Base-by-base conservation (phyloP, 23 red algal species). In the Pyropia yezoensis region DNA sequence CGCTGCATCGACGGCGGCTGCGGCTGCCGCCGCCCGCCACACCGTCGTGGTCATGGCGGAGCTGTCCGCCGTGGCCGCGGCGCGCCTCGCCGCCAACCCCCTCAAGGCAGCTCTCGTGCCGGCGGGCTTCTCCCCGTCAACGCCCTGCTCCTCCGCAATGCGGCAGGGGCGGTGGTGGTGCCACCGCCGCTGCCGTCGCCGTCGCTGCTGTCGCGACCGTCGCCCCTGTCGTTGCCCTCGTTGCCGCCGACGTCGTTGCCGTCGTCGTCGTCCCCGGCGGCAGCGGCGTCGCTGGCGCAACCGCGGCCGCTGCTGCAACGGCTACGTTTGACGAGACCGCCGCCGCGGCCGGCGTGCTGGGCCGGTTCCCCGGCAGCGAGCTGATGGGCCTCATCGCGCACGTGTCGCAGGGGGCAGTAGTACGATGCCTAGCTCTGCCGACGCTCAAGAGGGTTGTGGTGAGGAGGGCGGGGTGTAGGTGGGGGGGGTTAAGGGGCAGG, bases 361-460 rank as follows among this genome's bases (percentile, higher is more conserved):
- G 68, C 2, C 22, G 68, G 20, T 73, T 73, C 22, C 68, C 68
- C 21, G 68, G 68, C 34, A 13, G 12, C 17, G 34, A 73, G 27
- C 53, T 73, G 25, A 73, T 73, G 68, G 49, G 28, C 24, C 49
- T 73, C 51, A 45, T 73, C 12, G 59, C 18, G 30, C 51, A 33
- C 15, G 50, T 58, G 12, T 53, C 27, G 49, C 49, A 52, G 18
- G 49, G 24, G 23, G 65, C 33, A 33, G 14, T 69, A 8, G 23
- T 69, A 14, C 18, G 33, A 52, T 27, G 24, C 23, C 18, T 14
- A 21, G 18, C 26, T 12, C 7, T 17, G 65, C 13, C 28, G 23
- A 1, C 39, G 51, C 14, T n/a, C n/a, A n/a, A n/a, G n/a, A n/a
- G n/a, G n/a, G n/a, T n/a, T n/a, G n/a, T n/a, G n/a, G n/a, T n/a